A percentile compares a stretch with the other conserved stretches of the same genome.
These are phyloP conservation scores for Chamaenerion angustifolium DNA, from an alignment of 345 rosid genomes.

Conservation along the genomic window DNA sequence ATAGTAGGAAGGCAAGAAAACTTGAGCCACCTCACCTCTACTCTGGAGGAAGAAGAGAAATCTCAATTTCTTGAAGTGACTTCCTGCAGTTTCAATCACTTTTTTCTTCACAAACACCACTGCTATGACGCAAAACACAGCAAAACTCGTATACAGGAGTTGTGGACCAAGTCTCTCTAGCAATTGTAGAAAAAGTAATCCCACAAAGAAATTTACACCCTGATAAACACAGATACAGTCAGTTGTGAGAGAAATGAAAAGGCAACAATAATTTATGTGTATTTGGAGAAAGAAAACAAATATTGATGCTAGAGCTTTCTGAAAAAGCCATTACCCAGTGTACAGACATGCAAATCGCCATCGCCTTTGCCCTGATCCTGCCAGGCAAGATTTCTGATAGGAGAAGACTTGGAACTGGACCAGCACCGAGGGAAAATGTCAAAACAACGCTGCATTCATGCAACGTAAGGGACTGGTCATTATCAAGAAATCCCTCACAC, in stretches of 20 bases:
- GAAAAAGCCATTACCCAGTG: constrained; percentile 58
- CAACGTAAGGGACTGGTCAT: background rate
- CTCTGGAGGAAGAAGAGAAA: constrained; percentile 35
- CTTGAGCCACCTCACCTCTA: no score
- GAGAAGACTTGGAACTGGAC: constrained; percentile 85
- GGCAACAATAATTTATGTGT: no score
- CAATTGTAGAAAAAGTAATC: constrained; percentile 62
- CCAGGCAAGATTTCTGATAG: constrained; percentile 80
- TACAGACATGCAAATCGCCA: constrained; percentile 81
- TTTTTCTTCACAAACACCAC: constrained; percentile 59
- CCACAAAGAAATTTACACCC: constrained; percentile 83
- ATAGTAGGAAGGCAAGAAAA: no score
- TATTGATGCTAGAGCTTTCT: no score
- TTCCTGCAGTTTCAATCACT: constrained; percentile 83
- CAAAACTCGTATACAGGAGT: constrained; percentile 50
- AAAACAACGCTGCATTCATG: constrained; percentile 59
- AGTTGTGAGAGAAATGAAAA: no score
- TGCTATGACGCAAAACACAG: constrained; percentile 54
- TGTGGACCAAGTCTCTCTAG: constrained; percentile 71
- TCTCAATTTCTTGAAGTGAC: constrained; percentile 85
- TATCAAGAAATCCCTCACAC: no score
- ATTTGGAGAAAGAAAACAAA: no score
- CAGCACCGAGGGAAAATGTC: constrained; percentile 74
- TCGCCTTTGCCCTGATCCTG: constrained; percentile 78
- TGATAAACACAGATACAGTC: constrained; percentile 16